Evolutionary conservation across 2,329 filamentous ascomycete species (phyloP), one percentile per base, ranked within the genome.

Genomic region (Aplosporella prunicola): DNA sequence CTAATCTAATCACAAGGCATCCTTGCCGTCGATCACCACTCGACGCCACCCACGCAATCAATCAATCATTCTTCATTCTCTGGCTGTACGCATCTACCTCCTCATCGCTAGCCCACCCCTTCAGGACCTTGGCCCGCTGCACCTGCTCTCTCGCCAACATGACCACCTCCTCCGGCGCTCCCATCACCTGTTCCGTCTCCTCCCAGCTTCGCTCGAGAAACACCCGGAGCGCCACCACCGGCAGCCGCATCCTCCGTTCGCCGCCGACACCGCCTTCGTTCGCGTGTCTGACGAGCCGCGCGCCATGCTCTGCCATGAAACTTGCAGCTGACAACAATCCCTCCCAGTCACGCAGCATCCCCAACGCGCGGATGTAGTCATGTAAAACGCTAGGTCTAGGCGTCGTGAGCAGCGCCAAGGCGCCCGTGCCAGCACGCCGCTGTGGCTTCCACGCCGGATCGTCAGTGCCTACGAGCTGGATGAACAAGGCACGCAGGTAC

Each of bases 321-420:
- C 20, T 23, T 9, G 37, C 37, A 3, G 25, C 15, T 11, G 30
- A 33, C 78, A 87, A 20, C 52, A 85, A 74, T 33, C 71, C 74
- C 2, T 69, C 59, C 32, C 66, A 64, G 45, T 84, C 75, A 23
- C 69, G 70, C n/a, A 76, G 55, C 35, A 71, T 68, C 1, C 73
- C 80, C 15, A 86, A 61, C 1, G 74, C 68, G 31, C 77, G 68
- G 52, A 86, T 68, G 51, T 82, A 81, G 2, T 64, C 61, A 47
- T 81, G 74, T 1, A 76, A 51, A 24, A 68, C 56, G 14, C 57
- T 57, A 5, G 70, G 67, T 8, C 55, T 54, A 9, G 78, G 60
- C 9, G 6, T 32, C 7, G 33, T 20, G 13, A 11, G 6, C 8
- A 22, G 9, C 11, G 14, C 41, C 35, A 11, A 33, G 56, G 42